Base-by-base conservation (phyloP, 371 early-diverging fungal genomes). In the Mortierella sp. region DNA sequence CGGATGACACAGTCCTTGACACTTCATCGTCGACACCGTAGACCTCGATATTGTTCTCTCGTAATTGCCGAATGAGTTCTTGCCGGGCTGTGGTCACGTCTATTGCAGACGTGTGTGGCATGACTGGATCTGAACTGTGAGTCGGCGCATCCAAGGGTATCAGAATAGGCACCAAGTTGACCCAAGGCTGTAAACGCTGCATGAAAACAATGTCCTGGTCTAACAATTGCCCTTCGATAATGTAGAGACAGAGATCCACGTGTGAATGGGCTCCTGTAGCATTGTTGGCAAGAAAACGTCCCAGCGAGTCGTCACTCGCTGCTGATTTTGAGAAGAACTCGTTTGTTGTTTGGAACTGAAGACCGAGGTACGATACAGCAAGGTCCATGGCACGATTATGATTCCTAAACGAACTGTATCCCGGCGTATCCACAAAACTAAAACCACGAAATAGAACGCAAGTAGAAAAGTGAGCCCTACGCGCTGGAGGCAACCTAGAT, bases 241-340 rank as follows among this genome's bases (percentile, higher is more conserved):
- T 43, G 31, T 67, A 72, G 19, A 72, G 45, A 38, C 72, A 72
- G 1, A 39, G 39, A 28, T 72, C 72, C 21, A 72, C 72, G 59
- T 72, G 72, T 12, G 67, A 61, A 26, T 72, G 72, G 0, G 72
- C 72, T 7, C 72, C 72, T 23, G 67, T 72, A 5, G 59, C 24
- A 23, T 72, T 72, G 52, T 66, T 62, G 54, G 67, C 72, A 16
- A 72, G 67, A 26, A 72, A 72, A 10, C 72, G 67, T 28, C 72
- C 72, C 38, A 72, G 45, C 1, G 72, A 56, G 48, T 72, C 72
- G 26, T 72, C 58, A 10, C 72, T 66, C 34, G 30, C 27, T 5
- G 67, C 67, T 2, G 72, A 66, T 1, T 42, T 49, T 6, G 72
- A 61, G 47, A 72, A 72, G 18, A 62, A 72, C 26, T 67, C 63